Conservation (phyloP, 2,329 filamentous ascomycete species). For the Colletotrichum liaoningense region DNA sequence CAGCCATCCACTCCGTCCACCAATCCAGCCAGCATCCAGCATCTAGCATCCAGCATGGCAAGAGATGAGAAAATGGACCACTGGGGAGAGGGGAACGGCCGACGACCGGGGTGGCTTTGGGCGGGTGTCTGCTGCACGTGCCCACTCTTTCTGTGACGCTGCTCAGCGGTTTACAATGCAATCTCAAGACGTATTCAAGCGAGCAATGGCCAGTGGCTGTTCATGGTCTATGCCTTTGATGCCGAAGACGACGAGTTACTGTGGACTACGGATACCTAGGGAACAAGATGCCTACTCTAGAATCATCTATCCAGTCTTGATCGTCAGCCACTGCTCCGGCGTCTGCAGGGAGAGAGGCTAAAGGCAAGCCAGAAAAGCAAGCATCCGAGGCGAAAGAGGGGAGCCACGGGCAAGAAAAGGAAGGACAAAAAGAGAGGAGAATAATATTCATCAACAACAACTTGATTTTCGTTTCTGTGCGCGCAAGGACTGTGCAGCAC, state of each 20-base stretch:
- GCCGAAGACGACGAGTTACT: constrained; percentile 1
- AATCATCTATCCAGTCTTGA: not conserved
- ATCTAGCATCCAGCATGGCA: no score
- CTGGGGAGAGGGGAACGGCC: not conserved
- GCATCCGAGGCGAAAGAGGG: constrained; percentile 2
- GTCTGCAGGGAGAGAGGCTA: constrained; percentile 20
- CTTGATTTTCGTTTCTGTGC: not conserved
- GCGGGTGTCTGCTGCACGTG: constrained; percentile 29
- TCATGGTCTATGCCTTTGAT: no score
- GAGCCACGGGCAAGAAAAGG: not conserved
- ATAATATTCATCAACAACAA: constrained; percentile 18
- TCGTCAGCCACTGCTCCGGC: not conserved
- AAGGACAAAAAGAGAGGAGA: not conserved
- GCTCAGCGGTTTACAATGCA: constrained; percentile 8
- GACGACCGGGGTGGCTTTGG: constrained; percentile 7
- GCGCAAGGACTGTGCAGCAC: not conserved
- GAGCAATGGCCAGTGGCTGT: not conserved
- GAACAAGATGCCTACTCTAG: constrained; percentile 1
- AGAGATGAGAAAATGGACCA: not conserved
- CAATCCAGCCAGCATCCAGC: no score
- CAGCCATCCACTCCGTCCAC: no score
- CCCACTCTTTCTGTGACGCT: constrained; percentile 32
- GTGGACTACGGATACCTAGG: no score
- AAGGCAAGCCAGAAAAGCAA: constrained; percentile 20
- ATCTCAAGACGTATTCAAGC: not conserved